Evolutionary conservation across 495 filamentous ascomycete genomes (phyloP).

Genomic region (Schizothecium vesticola): DNA sequence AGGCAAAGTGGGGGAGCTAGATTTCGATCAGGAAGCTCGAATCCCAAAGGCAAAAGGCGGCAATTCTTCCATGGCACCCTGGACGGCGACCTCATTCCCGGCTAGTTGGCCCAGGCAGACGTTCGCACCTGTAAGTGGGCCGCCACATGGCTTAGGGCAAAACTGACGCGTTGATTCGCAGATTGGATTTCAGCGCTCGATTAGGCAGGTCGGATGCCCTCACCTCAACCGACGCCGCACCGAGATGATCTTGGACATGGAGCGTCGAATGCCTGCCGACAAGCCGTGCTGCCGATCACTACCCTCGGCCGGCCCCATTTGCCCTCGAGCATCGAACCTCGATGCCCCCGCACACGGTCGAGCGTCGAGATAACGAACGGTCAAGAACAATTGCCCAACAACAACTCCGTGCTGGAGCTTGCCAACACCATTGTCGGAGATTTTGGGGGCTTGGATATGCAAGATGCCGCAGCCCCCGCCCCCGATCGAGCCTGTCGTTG

Average conservation of each 20-base stretch:
- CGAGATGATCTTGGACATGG: neutral
- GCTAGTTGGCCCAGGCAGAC: neutral
- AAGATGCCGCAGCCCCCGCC: neutral
- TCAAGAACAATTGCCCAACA: neutral
- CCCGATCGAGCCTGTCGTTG: neutral
- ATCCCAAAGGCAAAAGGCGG: neutral
- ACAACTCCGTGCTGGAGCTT: neutral
- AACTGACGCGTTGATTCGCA: constrained; percentile 12
- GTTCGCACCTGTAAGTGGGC: neutral
- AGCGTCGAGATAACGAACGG: neutral
- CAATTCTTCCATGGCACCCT: neutral
- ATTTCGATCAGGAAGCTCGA: neutral
- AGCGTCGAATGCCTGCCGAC: neutral
- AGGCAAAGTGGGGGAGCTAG: constrained; percentile 2
- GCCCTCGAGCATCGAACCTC: neutral
- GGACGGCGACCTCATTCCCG: neutral
- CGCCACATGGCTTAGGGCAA: neutral
- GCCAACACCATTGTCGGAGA: neutral
- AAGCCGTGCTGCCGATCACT: neutral
- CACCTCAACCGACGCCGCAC: neutral
- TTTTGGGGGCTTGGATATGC: neutral
- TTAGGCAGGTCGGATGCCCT: constrained; percentile 20
- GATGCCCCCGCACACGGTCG: neutral
- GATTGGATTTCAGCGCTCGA: neutral
- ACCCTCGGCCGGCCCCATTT: neutral